phyloP scores from a whole-genome alignment of 2,329 filamentous ascomycete species.

The Diaporthe sp. region DNA sequence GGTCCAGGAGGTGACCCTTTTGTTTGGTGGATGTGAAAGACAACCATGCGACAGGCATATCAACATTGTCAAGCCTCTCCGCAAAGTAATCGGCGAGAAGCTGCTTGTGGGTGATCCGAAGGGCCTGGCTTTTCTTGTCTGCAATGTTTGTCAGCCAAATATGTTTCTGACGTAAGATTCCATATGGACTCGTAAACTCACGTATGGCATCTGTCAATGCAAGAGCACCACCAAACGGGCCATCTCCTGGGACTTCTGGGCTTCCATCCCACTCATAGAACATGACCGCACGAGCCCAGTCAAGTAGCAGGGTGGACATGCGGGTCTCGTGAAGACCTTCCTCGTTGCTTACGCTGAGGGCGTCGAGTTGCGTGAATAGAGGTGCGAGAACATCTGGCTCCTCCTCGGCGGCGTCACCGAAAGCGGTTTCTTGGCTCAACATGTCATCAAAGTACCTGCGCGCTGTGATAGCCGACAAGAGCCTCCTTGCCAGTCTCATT shows the following conservation, averaged over 20 bases:
- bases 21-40: slow-evolving; percentile 72
- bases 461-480: slow-evolving; percentile 70
- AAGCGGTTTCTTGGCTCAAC: slow-evolving; percentile 53
- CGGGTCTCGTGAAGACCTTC: slow-evolving; percentile 70
- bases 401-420: slow-evolving; percentile 48
- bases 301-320: slow-evolving; percentile 71
- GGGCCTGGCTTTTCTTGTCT: slow-evolving; percentile 72
- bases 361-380: slow-evolving; percentile 68
- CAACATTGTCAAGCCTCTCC: slow-evolving; percentile 80
- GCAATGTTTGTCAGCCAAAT: background rate
- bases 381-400: slow-evolving; percentile 62
- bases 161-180: background rate
- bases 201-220: slow-evolving; percentile 80
- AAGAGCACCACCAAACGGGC: slow-evolving; percentile 82
- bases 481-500: slow-evolving; percentile 68
- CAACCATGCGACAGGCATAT: slow-evolving; percentile 81
- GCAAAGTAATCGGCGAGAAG: slow-evolving; percentile 84
- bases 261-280: slow-evolving; percentile 86
- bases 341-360: slow-evolving; percentile 63
- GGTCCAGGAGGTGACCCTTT: slow-evolving; percentile 82
- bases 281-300: slow-evolving; percentile 82
- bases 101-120: slow-evolving; percentile 76
- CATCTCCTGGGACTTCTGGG: slow-evolving; percentile 77
- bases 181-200: slow-evolving; percentile 58
- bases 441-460: slow-evolving; percentile 66